Evolutionary conservation across 106 monocot species (phyloP), one percentile per base, ranked within the genome.

Genomic region (Apostasia ramifera): DNA sequence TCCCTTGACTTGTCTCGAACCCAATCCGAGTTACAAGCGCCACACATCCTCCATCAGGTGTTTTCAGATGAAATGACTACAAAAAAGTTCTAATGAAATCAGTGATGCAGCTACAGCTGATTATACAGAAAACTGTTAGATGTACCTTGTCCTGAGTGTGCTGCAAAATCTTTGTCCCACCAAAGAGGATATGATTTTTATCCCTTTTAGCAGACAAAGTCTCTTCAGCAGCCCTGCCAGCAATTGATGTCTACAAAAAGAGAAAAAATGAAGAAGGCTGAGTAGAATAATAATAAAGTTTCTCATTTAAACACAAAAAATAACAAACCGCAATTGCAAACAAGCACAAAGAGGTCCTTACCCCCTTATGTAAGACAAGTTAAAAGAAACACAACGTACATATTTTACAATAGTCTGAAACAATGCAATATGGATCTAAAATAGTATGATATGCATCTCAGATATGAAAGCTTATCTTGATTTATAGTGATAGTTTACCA

Each of bases 1-100:
- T 98, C 51, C 98, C 98, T 78, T 98, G 98, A 67, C 93, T 98
- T 44, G 98, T 98, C 70, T 98, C 81, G 72, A 98, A 98, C 76
- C 98, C 98, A 2, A 90, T 98, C 11, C 98, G 83, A 57, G 93
- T 73, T 43, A 98, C 93, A 85, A 90, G 87, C 73, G 90, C 98
- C 64, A 98, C 26, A 66, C 98, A 98, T 44, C 98, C 98, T 13
- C 98, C 93, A 90, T 98, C 98, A 70, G 93, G 98, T 77, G 98
- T 75, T 70, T 80, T 89, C 45, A 98, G 67, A 83, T 81, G 78
- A 70, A 80, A 73, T 63, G 79, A 83, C 98, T 98, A 71, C 2
- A 70, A 52, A 14, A 70, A 43, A 65, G 8, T 48, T 42, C 10
- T 8, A 38, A 44, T 50, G 10, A 67, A 66, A n/a, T 66, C 49